Evolutionary conservation across 2,329 filamentous ascomycete species (phyloP).

Genomic region (Ramularia endophylla): DNA sequence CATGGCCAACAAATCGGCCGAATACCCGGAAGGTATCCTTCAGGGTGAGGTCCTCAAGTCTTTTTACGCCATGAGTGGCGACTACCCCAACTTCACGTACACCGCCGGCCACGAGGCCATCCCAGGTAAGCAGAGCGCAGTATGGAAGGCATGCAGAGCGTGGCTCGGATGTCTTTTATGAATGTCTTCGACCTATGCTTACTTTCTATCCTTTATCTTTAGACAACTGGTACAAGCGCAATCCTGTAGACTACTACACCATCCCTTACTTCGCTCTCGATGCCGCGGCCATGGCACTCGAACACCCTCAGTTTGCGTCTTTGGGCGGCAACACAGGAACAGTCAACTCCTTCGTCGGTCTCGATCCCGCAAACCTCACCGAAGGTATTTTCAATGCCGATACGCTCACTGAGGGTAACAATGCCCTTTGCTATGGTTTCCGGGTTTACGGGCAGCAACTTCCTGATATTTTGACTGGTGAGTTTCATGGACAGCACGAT

Average conservation of each 20-base stretch:
- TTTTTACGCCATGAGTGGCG: slow-evolving; percentile 20
- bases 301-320: slow-evolving; percentile 14
- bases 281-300: slow-evolving; percentile 15
- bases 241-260: slow-evolving; percentile 13
- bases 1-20: slow-evolving; percentile 31
- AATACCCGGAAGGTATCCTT: slow-evolving; percentile 29
- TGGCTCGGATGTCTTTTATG: too few relatives aligned
- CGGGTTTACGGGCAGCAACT: too few relatives aligned
- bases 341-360: slow-evolving; percentile 22
- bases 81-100: slow-evolving; percentile 16
- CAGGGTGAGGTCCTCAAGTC: slow-evolving; percentile 24
- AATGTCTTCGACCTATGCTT: too few relatives aligned
- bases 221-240: slow-evolving; percentile 21
- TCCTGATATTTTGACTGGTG: too few relatives aligned
- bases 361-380: slow-evolving; percentile 30
- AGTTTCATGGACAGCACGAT: too few relatives aligned
- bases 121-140: too few relatives aligned
- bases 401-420: slow-evolving; percentile 11
- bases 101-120: slow-evolving; percentile 18
- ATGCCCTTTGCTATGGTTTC: slow-evolving; percentile 17
- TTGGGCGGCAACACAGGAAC: slow-evolving; percentile 21
- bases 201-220: too few relatives aligned
- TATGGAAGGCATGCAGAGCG: too few relatives aligned
- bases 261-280: slow-evolving; percentile 17
- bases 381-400: slow-evolving; percentile 38